Evolutionary conservation across 2,329 filamentous ascomycete species (phyloP), one percentile per base, ranked within the genome.

Genomic region (Verruconis gallopava): DNA sequence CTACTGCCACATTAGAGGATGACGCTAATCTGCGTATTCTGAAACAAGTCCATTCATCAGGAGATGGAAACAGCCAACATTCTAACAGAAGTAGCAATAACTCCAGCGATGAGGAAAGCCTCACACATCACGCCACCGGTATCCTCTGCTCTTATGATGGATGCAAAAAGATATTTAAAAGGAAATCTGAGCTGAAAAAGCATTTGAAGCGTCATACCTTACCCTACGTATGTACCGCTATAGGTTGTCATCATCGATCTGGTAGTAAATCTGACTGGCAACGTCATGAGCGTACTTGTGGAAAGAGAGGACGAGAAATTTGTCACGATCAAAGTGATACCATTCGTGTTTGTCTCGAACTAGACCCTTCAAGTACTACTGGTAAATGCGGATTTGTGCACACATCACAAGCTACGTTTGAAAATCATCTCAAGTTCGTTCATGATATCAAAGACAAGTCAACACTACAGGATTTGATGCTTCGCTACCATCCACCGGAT

Each of bases 401-500:
- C 21, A 35, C 32, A 14, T 18, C 37, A n/a, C 17, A 17, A n/a
- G 20, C 21, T 6, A 22, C 20, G 5, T 41, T 45, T 33, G 14
- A 17, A 13, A 15, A 43, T 3, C 43, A 45, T 30, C 21, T 45
- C 9, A 15, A 21, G n/a, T 21, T 43, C 13, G 33, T 21, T 21
- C 43, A 45, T 22, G 3, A 19, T 20, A n/a, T 45, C 11, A 25
- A 12, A 11, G 30, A 3, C 15, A 9, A 36, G 9, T n/a, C 6
- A n/a, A 19, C 18, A 2, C 14, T 22, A 22, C 14, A 17, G 3
- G 32, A 46, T n/a, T 18, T 37, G 22, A 21, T 41, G n/a, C 4
- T 20, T 6, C 18, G 32, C 13, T 39, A 73, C 48, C 72, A 72
- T 4, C 72, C 84, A 20, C 80, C 80, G 0, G 66, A 72, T 12